Base-by-base conservation (phyloP, 2,329 filamentous ascomycete genomes). In the Alternaria atra region DNA sequence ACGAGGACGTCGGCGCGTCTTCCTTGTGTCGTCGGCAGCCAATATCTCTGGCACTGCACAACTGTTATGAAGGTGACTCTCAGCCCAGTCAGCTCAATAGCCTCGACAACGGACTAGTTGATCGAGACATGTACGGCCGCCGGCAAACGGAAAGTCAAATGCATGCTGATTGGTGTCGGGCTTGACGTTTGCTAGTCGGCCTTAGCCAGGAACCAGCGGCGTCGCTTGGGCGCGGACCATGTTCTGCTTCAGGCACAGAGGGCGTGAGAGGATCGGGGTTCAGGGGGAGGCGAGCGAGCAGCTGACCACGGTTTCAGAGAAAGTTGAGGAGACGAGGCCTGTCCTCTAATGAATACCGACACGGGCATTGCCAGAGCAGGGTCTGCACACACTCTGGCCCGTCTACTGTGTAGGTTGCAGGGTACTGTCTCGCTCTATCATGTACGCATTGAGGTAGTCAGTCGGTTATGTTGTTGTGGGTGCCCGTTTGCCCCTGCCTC, bases 301-400 rank as follows among this genome's bases (percentile, higher is more conserved):
- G 60, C 44, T 60, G 60, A 60, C 56, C 52, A 62, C 32, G 48
- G 66, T 68, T 68, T 68, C 65, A 68, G 48, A 20, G 20, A 20
- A 20, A 20, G 20, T 20, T 20, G 51, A 53, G 58, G 20, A 47
- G 20, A 43, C 13, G 40, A n/a, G 34, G 48, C 34, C 48, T 39
- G 34, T 51, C 20, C 2, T n/a, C 17, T 51, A n/a, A 34, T 46
- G 50, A 29, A 20, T 20, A 20, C 20, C 20, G 20, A 20, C 20
- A 20, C 20, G 20, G 20, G 20, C 20, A 20, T 20, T 20, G 20
- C 20, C 20, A 20, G 20, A 20, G 25, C 13, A 34, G 47, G 17
- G 25, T 23, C 32, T 40, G 23, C 23, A 29, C 12, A 32, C 30
- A 10, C 30, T 32, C 30, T 10, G 30, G 3, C 9, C 30, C 10